These are phyloP conservation scores for Cenchrus purpureus DNA, from an alignment of 176 grass and related monocot species.

Conservation along the genomic window DNA sequence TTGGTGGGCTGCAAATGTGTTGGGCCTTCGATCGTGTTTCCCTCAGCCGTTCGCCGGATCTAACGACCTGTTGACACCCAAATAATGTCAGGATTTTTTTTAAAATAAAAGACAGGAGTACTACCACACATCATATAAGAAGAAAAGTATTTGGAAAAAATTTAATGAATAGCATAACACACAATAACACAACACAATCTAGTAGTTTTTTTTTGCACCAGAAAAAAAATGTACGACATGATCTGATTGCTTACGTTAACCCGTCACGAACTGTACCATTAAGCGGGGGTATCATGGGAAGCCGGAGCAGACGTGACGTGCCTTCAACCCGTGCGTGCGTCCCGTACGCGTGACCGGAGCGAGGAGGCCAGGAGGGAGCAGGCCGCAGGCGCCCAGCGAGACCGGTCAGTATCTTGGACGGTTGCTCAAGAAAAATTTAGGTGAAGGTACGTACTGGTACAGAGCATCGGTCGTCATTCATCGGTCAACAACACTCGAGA, in stretches of 20 bases:
- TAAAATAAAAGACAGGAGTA: too few relatives aligned
- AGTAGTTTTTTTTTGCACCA: too few relatives aligned
- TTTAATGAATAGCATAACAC: too few relatives aligned
- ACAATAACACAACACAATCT: too few relatives aligned
- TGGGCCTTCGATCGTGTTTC: not conserved
- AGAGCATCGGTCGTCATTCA: slow-evolving; percentile 41
- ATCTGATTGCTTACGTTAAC: not conserved
- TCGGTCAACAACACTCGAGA: slow-evolving; percentile 51
- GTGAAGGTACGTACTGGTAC: not conserved
- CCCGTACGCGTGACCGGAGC: slow-evolving; percentile 41
- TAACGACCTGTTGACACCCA: too few relatives aligned
- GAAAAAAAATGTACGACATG: not conserved
- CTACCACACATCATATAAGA: too few relatives aligned
- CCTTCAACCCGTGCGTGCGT: not conserved
- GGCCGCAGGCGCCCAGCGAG: not conserved
- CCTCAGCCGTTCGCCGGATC: too few relatives aligned
- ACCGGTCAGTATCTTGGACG: slow-evolving; percentile 2
- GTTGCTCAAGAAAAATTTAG: slow-evolving; percentile 7
- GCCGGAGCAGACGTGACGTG: slow-evolving; percentile 29
- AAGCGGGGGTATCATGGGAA: not conserved
- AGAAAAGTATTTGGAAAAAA: too few relatives aligned
- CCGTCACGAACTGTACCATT: not conserved
- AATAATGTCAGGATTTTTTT: too few relatives aligned
- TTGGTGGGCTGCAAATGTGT: not conserved
- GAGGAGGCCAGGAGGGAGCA: not conserved